Evolutionary conservation across 352 stramenopile genomes (phyloP), one percentile per base, ranked within the genome.

Genomic region (Globisporangium parvum): DNA sequence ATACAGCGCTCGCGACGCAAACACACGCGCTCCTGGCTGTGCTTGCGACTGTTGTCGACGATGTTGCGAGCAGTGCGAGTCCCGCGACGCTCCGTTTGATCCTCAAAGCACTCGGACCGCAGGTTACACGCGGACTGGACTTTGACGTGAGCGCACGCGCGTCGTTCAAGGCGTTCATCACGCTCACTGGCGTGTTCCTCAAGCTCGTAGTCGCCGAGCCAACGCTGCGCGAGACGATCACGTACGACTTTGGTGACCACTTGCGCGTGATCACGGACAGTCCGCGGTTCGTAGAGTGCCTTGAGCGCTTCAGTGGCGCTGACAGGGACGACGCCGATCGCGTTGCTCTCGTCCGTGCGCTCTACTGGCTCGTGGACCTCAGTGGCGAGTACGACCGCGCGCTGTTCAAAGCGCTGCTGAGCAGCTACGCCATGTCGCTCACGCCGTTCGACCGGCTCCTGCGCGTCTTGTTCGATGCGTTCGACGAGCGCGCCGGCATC

Each of bases 341-440:
- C 4, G 51, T 87, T 18, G 26, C 70, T 47, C 37, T 87, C 18
- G 35, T 76, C 28, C 71, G 69, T 10, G 63, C 86, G 8, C 45
- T 88, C 48, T 67, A 66, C 15, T 64, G 51, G 45, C 60, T 88
- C n/a, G 52, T 76, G 41, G 65, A 69, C 26, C 63, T 70, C 20
- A 73, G 71, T 5, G 51, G 49, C 2, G 64, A 71, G n/a, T 87
- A 87, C 48, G 63, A 65, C 23, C 67, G 71, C 10, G 59, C 67
- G 41, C 57, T 91, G 26, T 85, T 88, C 53, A 66, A 85, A 57
- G 62, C 70, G 20, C 57, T 94, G 26, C 72, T 94, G 8, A 68
- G 64, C 21, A 53, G 68, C 6, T 94, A 94, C 63, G 73, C 66
- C 15, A 86, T 91, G 67, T 89, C 82, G 37, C 60, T 92, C 0